phyloP scores from a whole-genome alignment of 805 yeast genomes.

The Candida pseudofarinosa region DNA sequence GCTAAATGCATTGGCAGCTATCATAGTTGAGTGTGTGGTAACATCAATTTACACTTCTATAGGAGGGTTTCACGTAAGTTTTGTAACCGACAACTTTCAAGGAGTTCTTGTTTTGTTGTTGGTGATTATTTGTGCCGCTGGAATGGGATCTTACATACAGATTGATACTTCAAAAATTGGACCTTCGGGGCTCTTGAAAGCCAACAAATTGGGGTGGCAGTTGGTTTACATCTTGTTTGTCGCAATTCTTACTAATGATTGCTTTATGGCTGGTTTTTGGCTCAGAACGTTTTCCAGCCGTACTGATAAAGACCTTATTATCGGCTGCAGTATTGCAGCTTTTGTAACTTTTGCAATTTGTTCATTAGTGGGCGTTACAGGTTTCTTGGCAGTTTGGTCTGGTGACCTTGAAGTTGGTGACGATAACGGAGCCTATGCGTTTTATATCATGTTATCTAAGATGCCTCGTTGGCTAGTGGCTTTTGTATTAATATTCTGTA shows the following conservation, averaged over 20 bases:
- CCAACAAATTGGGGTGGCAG: conserved; percentile 83
- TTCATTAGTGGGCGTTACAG: conserved; percentile 75
- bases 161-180: conserved; percentile 61
- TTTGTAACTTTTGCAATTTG: conserved; percentile 59
- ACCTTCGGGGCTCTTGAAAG: conserved; percentile 59
- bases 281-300: conserved; percentile 87
- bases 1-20: conserved; percentile 70
- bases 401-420: conserved; percentile 55
- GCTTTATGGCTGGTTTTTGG: conserved; percentile 93
- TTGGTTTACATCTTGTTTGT: conserved; percentile 76
- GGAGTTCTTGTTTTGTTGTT: conserved; percentile 67
- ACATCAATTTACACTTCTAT: conserved; percentile 81
- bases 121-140: conserved; percentile 67
- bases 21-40: conserved; percentile 81
- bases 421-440: conserved; percentile 60
- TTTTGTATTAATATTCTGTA: conserved; percentile 69
- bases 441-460: conserved; percentile 63
- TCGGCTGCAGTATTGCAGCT: conserved; percentile 76
- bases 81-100: conserved; percentile 82
- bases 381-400: conserved; percentile 88
- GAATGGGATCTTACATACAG: conserved; percentile 72
- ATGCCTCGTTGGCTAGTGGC: conserved; percentile 88
- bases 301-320: conserved; percentile 65
- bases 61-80: conserved; percentile 89
- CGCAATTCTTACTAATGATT: conserved; percentile 86